Base-by-base conservation (phyloP, 768 basidiomycete species). In the Lactarius quietus region DNA sequence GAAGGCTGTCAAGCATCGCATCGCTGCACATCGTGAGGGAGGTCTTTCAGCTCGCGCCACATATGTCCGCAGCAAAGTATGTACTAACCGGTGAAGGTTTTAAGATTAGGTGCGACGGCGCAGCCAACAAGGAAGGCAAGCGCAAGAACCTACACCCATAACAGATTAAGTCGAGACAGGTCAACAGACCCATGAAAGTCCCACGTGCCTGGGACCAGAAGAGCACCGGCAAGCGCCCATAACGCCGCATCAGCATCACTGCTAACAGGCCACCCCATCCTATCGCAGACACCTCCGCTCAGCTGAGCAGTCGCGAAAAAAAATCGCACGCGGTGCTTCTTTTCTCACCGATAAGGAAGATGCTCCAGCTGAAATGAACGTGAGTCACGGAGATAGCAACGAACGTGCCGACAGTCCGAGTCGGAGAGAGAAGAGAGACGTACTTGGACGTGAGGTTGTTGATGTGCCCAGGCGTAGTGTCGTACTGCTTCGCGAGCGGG, bases 181-280 rank as follows among this genome's bases (percentile, higher is more conserved):
- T 3, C 45, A 18, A 23, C 18, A 28, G 8, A 48, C 9, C n/a
- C 41, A 35, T 10, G 1, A 12, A 10, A n/a, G 14, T 36, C 38
- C 43, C 31, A 66, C 77, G 28, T 62, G 84, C 84, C 75, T 89
- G 87, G 0, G 86, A 85, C 88, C 88, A 90, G 75, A 88, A 89
- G 39, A 90, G 73, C 15, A 89, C 76, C 0, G 87, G 86, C 1
- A 90, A 79, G 52, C 88, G 83, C 8, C 88, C 88, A 61, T 75
- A 81, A 20, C 85, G 82, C 38, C 86, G 79, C 73, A 88, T 84
- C 36, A 87, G 72, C 77, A 88, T 84, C 7, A 87, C 85, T n/a
- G 82, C 82, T 66, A 83, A 77, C n/a, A 86, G 64, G 23, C 84
- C 84, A 48, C 86, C 85, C 80, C 82, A 84, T 26, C 86, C 86